Conservation (phyloP, 2,329 filamentous ascomycete species). For the Truncatella angustata region DNA sequence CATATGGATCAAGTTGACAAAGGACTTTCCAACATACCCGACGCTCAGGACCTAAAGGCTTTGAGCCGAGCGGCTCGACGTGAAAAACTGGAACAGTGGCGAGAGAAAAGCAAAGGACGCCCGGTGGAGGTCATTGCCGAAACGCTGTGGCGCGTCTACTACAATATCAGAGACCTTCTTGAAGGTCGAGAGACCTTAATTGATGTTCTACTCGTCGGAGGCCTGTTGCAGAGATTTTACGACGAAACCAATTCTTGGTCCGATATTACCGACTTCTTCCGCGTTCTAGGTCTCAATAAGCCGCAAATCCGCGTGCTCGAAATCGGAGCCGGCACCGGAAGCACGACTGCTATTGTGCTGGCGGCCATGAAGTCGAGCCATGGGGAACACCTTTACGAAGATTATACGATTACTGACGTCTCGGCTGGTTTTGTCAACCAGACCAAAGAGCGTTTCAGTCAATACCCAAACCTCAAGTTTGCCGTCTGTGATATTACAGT, state of each 20-base stretch:
- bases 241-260: not conserved
- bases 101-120: not conserved
- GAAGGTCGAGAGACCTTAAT: not conserved
- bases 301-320: slow-evolving; percentile 4
- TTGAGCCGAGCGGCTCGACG: not conserved
- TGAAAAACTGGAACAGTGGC: not conserved
- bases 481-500: not conserved
- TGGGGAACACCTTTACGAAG: slow-evolving; percentile 1
- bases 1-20: slow-evolving; percentile 8
- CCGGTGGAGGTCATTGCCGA: slow-evolving; percentile 1
- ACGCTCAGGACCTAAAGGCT: not conserved
- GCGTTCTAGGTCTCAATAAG: not conserved
- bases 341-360: not conserved
- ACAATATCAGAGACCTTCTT: slow-evolving; percentile 2
- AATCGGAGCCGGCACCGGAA: slow-evolving; percentile 9
- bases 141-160: slow-evolving; percentile 3
- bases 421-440: slow-evolving; percentile 14
- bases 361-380: not conserved
- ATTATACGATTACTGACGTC: slow-evolving; percentile 19
- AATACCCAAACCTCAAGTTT: slow-evolving; percentile 9
- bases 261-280: not conserved
- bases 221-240: not conserved
- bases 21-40: not conserved
- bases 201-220: not conserved
- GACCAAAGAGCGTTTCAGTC: slow-evolving; percentile 14